Evolutionary conservation across 495 filamentous ascomycete species (phyloP), one percentile per base, ranked within the genome.

Genomic region (Hyaloscypha variabilis): DNA sequence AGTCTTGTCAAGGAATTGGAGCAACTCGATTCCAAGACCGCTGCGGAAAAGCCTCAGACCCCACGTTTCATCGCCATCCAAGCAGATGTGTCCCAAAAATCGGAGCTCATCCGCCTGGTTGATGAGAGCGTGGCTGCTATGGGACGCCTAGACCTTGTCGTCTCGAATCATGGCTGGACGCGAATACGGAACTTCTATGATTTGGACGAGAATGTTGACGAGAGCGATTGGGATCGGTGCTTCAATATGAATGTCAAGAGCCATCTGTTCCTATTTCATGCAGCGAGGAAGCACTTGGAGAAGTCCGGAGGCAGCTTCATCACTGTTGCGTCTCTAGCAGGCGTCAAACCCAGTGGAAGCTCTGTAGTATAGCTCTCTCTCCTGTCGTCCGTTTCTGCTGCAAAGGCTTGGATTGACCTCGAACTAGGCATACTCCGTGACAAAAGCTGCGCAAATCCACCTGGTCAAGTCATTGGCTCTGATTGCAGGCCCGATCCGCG

Each of bases 101-200:
- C 72, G 6, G 74, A 82, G 11, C 73, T 87, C 42, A 63, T 75
- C 26, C 58, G 69, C 19, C 77, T 87, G 2, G 76, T 87, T 17
- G 17, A 71, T 14, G 77, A 82, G 28, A 80, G 77, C 2, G 65
- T 82, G 10, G 60, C 60, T 2, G 67, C 25, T 19, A 82, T 86
- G 72, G 83, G 82, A 29, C 72, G 79, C 8, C 69, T 87, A 2
- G 83, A 87, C 65, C 77, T 83, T 6, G 71, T 86, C 39, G 80
- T 86, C 51, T 85, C 82, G 17, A 87, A 87, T 67, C 81, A 78
- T 10, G 85, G 84, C 50, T 87, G 84, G 83, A 86, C 84, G 10
- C 75, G 73, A 8, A 72, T 83, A 10, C 78, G 81, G 34, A 78
- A 81, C 65, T 78, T 86, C 64, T 65, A 49, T 21, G 76, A 82